These are phyloP conservation scores for Mercurialis annua DNA, from an alignment of 345 rosid species.

Conservation along the genomic window DNA sequence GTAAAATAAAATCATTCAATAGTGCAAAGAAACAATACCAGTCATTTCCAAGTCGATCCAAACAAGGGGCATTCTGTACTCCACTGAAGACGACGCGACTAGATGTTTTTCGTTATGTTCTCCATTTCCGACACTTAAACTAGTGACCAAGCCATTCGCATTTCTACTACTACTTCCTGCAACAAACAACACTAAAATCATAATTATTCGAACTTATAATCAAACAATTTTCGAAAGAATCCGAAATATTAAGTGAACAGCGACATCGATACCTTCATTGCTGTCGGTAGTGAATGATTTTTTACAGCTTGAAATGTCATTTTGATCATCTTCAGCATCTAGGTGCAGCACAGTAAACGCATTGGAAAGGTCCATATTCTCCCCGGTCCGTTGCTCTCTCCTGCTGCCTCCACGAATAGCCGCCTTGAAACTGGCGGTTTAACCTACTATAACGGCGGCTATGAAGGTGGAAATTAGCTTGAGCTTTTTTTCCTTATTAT, in stretches of 20 bases:
- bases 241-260: not conserved
- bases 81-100: slow-evolving; percentile 11
- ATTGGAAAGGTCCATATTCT: slow-evolving; percentile 45
- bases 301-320: slow-evolving; percentile 11
- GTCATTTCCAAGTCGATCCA: slow-evolving; percentile 98
- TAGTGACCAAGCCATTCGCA: slow-evolving; percentile 9
- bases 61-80: slow-evolving; percentile 71
- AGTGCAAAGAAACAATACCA: slow-evolving; percentile 37
- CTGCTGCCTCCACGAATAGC: too few species aligned
- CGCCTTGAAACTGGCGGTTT: too few species aligned
- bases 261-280: not conserved
- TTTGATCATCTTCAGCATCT: slow-evolving; percentile 41
- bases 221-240: too few species aligned
- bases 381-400: too few species aligned
- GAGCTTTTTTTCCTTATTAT: too few species aligned
- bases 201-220: not conserved
- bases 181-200: not conserved
- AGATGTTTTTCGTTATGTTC: slow-evolving; percentile 10
- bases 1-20: not conserved
- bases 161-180: slow-evolving; percentile 32
- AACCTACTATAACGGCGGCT: too few species aligned
- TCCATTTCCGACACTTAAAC: not conserved
- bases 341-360: slow-evolving; percentile 41
- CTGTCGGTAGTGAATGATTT: not conserved
- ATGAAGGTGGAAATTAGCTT: too few species aligned